Conservation (phyloP, 1,139 yeast genomes). For the Saccharomyces hybrid region DNA sequence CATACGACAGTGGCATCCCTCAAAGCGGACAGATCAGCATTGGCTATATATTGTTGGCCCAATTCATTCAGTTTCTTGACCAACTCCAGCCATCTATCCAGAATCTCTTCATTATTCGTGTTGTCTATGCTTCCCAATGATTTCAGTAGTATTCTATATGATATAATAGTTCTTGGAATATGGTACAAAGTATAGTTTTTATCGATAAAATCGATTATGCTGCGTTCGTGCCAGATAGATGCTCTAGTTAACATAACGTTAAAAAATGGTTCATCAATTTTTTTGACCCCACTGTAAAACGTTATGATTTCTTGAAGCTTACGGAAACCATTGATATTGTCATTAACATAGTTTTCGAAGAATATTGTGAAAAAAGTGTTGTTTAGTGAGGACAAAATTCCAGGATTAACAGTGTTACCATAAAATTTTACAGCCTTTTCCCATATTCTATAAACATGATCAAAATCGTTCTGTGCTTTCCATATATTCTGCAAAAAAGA, state of each 20-base stretch:
- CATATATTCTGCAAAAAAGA: conserved; percentile 57
- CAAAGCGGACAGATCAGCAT: conserved; percentile 84
- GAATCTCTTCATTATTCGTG: conserved; percentile 45
- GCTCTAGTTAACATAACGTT: conserved; percentile 57
- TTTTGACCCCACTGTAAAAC: conserved; percentile 47
- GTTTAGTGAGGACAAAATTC: conserved; percentile 58
- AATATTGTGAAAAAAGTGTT: conserved; percentile 61
- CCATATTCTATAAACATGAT: conserved; percentile 25
- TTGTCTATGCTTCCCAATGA: conserved; percentile 56
- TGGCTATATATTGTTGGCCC: conserved; percentile 56
- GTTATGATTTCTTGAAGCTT: conserved; percentile 37
- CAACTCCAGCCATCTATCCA: conserved; percentile 54
- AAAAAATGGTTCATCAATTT: conserved; percentile 69
- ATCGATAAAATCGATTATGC: conserved; percentile 55
- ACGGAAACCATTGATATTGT: conserved; percentile 46
- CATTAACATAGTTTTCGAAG: conserved; percentile 49
- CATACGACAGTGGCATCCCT: conserved; percentile 65
- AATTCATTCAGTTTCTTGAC: conserved; percentile 45
- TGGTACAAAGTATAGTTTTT: conserved; percentile 52
- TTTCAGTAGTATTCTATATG: conserved; percentile 69
- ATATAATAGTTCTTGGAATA: conserved; percentile 61
- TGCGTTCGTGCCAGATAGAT: conserved; percentile 59
- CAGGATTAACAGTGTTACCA: conserved; percentile 48
- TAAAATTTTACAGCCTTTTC: conserved; percentile 40
- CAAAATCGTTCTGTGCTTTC: too few relatives aligned